phyloP scores from a whole-genome alignment of 495 filamentous ascomycete genomes.

The Entonaema liquescens region DNA sequence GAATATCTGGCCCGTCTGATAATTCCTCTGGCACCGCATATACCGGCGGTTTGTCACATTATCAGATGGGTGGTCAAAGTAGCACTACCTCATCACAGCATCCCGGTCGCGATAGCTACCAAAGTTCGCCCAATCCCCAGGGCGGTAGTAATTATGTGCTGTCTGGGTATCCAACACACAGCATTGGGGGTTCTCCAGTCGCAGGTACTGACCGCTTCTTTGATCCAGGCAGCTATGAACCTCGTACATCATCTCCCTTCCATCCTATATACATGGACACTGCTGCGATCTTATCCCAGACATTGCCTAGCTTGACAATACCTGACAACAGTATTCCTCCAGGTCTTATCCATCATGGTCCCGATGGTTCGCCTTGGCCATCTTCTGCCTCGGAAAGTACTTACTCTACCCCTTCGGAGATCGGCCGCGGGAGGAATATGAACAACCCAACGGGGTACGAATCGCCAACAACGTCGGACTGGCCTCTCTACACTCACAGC shows the following conservation, averaged over 20 bases:
- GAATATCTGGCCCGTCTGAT: slow-evolving; percentile 28
- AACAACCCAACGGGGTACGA: slow-evolving; percentile 19
- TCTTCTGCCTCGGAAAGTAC: slow-evolving; percentile 60
- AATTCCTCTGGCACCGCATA: slow-evolving; percentile 29
- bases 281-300: slow-evolving; percentile 17
- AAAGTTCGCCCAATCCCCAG: slow-evolving; percentile 24
- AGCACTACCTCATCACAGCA: slow-evolving; percentile 31
- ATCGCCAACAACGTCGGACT: slow-evolving; percentile 42
- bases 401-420: slow-evolving; percentile 60
- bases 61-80: slow-evolving; percentile 33
- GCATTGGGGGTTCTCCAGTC: slow-evolving; percentile 40
- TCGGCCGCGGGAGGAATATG: slow-evolving; percentile 30
- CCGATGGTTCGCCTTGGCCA: slow-evolving; percentile 56
- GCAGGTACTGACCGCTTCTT: slow-evolving; percentile 30
- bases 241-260: slow-evolving; percentile 41
- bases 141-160: slow-evolving; percentile 33
- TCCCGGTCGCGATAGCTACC: slow-evolving; percentile 20
- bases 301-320: slow-evolving; percentile 44
- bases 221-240: slow-evolving; percentile 30
- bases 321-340: slow-evolving; percentile 44
- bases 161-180: slow-evolving; percentile 20
- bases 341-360: slow-evolving; percentile 43
- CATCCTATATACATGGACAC: slow-evolving; percentile 31
- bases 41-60: slow-evolving; percentile 29
- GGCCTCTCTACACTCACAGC: slow-evolving; percentile 28